These are phyloP conservation scores for Naumovozyma castellii DNA, from an alignment of 805 yeast genomes.

Conservation along the genomic window DNA sequence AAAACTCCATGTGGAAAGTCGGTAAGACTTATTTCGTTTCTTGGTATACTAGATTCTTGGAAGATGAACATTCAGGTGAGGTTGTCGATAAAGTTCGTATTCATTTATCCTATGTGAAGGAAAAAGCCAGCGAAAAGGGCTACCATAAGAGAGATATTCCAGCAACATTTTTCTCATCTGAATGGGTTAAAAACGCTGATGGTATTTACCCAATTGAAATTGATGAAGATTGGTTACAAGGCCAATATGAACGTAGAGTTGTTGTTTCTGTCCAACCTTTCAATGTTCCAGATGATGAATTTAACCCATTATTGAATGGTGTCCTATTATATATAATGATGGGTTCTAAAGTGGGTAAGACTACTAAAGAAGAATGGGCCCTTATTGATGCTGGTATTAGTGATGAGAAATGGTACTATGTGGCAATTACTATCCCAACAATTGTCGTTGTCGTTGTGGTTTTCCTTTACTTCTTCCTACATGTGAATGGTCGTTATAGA, in stretches of 20 bases:
- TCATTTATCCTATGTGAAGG: slow-evolving; percentile 59
- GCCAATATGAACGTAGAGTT: slow-evolving; percentile 43
- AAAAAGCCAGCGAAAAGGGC: slow-evolving; percentile 46
- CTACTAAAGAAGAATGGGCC: slow-evolving; percentile 35
- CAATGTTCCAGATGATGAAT: slow-evolving; percentile 53
- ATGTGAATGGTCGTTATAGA: slow-evolving; percentile 45
- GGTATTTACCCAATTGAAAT: slow-evolving; percentile 61
- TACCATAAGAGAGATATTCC: slow-evolving; percentile 37
- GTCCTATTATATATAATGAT: slow-evolving; percentile 38
- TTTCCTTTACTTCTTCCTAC: slow-evolving; percentile 55
- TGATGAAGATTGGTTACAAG: slow-evolving; percentile 55
- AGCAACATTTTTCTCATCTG: slow-evolving; percentile 53
- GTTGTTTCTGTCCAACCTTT: slow-evolving; percentile 69
- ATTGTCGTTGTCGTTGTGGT: slow-evolving; percentile 50
- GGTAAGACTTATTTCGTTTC: slow-evolving; percentile 66
- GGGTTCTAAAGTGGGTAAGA: slow-evolving; percentile 35
- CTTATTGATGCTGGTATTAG: slow-evolving; percentile 37
- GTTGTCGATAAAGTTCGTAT: slow-evolving; percentile 52
- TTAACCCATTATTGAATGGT: slow-evolving; percentile 43
- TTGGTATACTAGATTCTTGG: slow-evolving; percentile 67
- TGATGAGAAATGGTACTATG: slow-evolving; percentile 46
- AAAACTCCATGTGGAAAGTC: slow-evolving; percentile 44
- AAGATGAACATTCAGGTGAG: slow-evolving; percentile 27
- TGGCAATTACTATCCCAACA: slow-evolving; percentile 61
- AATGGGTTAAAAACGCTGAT: slow-evolving; percentile 54